Evolutionary conservation across 2,329 filamentous ascomycete genomes (phyloP).

Genomic region (Bipolaris oryzae): DNA sequence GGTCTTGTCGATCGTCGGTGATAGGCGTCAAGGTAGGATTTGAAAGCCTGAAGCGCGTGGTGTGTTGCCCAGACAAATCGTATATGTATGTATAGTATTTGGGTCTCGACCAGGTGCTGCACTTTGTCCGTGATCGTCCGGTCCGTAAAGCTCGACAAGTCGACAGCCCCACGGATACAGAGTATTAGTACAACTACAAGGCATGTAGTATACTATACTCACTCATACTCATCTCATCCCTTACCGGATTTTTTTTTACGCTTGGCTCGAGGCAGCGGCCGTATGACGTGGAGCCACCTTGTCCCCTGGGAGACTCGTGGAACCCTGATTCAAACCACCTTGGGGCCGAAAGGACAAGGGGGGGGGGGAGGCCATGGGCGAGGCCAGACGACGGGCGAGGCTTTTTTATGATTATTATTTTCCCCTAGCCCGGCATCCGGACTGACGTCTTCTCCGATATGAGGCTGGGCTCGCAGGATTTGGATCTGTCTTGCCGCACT

Average conservation of each 20-base stretch:
- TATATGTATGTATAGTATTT: not conserved
- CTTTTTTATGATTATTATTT: not conserved
- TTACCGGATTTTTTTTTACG: not conserved
- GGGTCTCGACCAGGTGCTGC: not conserved
- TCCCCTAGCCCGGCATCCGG: not conserved
- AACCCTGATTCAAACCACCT: not conserved
- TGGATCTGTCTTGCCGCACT: not conserved
- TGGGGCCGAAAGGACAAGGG: not conserved
- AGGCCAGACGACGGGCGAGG: not conserved
- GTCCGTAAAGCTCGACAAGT: not conserved
- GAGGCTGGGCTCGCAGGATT: too few species aligned
- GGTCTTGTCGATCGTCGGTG: not conserved
- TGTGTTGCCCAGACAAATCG: not conserved
- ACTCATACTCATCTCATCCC: not conserved
- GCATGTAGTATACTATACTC: too few species aligned
- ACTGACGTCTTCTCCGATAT: not conserved
- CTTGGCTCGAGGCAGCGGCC: not conserved
- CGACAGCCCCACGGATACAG: not conserved
- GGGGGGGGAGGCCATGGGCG: not conserved
- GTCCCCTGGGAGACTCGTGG: not conserved
- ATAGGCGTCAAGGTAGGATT: not conserved
- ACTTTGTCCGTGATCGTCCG: constrained; percentile 2
- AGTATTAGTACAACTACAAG: not conserved
- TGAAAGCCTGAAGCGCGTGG: not conserved
- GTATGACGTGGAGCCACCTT: not conserved